Base-by-base conservation (phyloP, 169 alveolate genomes). In the Plasmodium coatneyi region DNA sequence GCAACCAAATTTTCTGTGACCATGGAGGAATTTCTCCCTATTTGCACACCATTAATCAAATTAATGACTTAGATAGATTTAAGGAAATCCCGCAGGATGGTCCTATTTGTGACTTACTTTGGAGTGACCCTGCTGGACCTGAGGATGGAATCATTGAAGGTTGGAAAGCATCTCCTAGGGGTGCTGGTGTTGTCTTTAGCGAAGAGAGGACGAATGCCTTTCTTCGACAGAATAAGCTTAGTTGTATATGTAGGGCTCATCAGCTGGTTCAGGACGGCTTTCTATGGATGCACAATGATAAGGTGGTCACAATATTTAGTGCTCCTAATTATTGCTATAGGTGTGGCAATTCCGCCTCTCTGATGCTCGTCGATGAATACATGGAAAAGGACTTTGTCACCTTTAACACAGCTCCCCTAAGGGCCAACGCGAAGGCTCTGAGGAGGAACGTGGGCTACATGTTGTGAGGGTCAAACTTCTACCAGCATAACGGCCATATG, bases 21-120 rank as follows among this genome's bases (percentile, higher is more conserved):
- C 99, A 99, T 97, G 99, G 99, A 0, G 99, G 99, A 5, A 96
- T 99, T 72, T 98, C 99, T 14, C 99, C 99, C 7, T 96, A 98
- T 28, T 96, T 99, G 60, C 96, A 96, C 46, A 96, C 99, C 6
- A 95, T 99, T 43, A 99, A 99, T 84, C 99, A 99, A 46, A 98
- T 99, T 1, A 95, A 98, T 81, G 91, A 97, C 54, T 92, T 98
- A 49, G 95, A 96, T 80, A 36, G 97, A 94, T 96, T 66, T 71
- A 80, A 95, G 36, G 99, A 98, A 93, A 99, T 99, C 1, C 99
- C 99, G 0, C 99, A 98, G 94, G 99, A 98, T 82, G 99, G 99
- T 4, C 98, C 99, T 0, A 99, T 99, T 99, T 98, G 99, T 84
- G 99, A 99, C 95, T 97, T 99, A 83, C 92, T 99, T 92, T 99